Evolutionary conservation across 1,139 yeast genomes (phyloP).

Genomic region (Barnettozyma hawaiiensis): DNA sequence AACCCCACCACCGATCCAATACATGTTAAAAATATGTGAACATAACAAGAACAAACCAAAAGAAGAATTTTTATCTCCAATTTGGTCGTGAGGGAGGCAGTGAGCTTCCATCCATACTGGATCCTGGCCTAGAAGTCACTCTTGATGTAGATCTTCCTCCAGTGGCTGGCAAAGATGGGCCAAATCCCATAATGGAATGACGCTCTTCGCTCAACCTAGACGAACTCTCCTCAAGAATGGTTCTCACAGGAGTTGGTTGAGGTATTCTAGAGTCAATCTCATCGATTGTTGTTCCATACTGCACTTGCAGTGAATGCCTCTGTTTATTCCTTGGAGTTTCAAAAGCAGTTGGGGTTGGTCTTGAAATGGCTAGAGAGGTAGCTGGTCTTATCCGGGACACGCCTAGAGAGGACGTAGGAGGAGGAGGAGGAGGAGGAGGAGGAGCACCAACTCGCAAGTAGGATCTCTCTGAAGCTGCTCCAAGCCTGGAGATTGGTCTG

Average conservation of each 20-base stretch:
- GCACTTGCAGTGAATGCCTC: constrained; percentile 21
- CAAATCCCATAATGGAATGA: constrained; percentile 3
- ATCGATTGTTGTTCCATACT: constrained; percentile 15
- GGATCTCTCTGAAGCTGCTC: constrained; percentile 10
- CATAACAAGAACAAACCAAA: too few species aligned
- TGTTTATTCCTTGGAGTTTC: constrained; percentile 3
- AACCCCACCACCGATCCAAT: not conserved
- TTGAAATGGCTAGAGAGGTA: constrained; percentile 16
- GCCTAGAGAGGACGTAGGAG: constrained; percentile 14
- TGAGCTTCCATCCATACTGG: constrained; percentile 13
- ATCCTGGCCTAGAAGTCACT: constrained; percentile 11
- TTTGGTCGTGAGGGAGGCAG: constrained; percentile 18
- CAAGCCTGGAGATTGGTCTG: constrained; percentile 19
- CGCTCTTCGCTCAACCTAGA: constrained; percentile 8
- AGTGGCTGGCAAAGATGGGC: not conserved
- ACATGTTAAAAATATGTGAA: too few species aligned
- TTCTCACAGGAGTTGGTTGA: constrained; percentile 24
- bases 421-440: too few species aligned
- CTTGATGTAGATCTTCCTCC: constrained; percentile 4
- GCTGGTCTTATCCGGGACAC: constrained; percentile 15
- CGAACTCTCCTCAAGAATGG: constrained; percentile 15
- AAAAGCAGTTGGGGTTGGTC: constrained; percentile 6
- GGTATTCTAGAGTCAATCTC: constrained; percentile 18
- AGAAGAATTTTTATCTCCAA: constrained; percentile 14
- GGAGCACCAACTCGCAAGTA: constrained; percentile 11